Evolutionary conservation across 805 yeast species (phyloP).

Genomic region (Candida boidinii): DNA sequence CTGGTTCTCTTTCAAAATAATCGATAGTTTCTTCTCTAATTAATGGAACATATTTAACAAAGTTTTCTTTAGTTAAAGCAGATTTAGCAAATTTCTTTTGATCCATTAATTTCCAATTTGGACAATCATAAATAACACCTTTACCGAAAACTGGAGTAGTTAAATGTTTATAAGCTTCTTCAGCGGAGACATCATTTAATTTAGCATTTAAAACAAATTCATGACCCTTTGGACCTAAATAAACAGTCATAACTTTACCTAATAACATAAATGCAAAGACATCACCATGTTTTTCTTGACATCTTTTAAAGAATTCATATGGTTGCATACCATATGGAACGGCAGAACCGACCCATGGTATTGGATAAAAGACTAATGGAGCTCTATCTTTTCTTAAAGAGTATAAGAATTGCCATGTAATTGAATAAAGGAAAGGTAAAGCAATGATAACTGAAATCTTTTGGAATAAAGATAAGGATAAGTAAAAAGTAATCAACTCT

Average conservation of each 20-base stretch:
- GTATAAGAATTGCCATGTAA: slow-evolving; percentile 59
- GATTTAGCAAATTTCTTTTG: slow-evolving; percentile 94
- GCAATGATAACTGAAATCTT: slow-evolving; percentile 26
- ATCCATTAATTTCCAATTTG: slow-evolving; percentile 91
- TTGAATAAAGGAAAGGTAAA: slow-evolving; percentile 57
- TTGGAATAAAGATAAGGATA: slow-evolving; percentile 16
- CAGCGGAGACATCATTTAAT: slow-evolving; percentile 85
- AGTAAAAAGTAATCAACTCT: slow-evolving; percentile 6
- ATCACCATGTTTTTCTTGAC: slow-evolving; percentile 83
- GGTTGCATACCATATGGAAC: slow-evolving; percentile 88
- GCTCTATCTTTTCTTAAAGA: slow-evolving; percentile 75
- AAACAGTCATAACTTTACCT: slow-evolving; percentile 92
- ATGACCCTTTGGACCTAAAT: slow-evolving; percentile 95
- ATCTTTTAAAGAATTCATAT: slow-evolving; percentile 74
- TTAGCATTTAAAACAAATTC: slow-evolving; percentile 92
- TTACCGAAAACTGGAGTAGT: slow-evolving; percentile 99
- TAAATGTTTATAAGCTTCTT: slow-evolving; percentile 89
- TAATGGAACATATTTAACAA: slow-evolving; percentile 78
- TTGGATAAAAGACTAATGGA: slow-evolving; percentile 85
- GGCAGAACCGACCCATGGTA: slow-evolving; percentile 96
- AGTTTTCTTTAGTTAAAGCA: slow-evolving; percentile 80
- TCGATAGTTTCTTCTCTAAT: slow-evolving; percentile 69
- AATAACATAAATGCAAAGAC: slow-evolving; percentile 83
- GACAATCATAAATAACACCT: slow-evolving; percentile 96
- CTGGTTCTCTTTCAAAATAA: slow-evolving; percentile 48